phyloP scores from a whole-genome alignment of 257 asterid genomes.

The Rehmannia glutinosa region DNA sequence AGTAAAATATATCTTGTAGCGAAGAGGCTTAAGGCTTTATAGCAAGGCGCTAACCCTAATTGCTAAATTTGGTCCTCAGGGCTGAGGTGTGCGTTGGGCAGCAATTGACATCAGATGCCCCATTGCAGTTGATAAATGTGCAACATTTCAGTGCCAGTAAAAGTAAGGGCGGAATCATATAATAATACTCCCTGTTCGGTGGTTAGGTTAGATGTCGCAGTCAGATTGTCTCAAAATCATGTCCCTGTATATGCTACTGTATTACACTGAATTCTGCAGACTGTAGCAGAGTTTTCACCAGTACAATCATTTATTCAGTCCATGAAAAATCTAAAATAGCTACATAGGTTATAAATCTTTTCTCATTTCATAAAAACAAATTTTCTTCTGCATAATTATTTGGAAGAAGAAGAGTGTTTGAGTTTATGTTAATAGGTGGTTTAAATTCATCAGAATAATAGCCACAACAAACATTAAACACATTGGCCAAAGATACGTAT shows the following conservation, averaged over 20 bases:
- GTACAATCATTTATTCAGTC: background rate
- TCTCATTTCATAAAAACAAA: background rate
- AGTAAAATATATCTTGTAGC: background rate
- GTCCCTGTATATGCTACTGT: background rate
- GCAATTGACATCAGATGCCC: constrained; percentile 17
- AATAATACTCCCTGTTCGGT: background rate
- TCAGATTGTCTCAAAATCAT: background rate
- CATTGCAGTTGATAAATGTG: background rate
- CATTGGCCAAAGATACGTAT: background rate
- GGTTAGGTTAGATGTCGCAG: background rate
- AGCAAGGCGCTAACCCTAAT: background rate
- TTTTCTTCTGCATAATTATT: background rate
- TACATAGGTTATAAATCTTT: background rate
- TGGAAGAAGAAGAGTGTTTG: background rate
- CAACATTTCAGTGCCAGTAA: background rate
- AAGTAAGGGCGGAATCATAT: background rate
- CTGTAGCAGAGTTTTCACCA: background rate
- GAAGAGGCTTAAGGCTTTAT: constrained; percentile 1
- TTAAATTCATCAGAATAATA: background rate
- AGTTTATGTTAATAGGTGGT: background rate
- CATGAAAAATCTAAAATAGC: background rate
- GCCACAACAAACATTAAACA: background rate
- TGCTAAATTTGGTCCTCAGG: background rate
- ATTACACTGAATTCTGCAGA: background rate
- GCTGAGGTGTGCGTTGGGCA: background rate